Base-by-base conservation (phyloP, 805 yeast species). In the Tetrapisispora namnaoensis region DNA sequence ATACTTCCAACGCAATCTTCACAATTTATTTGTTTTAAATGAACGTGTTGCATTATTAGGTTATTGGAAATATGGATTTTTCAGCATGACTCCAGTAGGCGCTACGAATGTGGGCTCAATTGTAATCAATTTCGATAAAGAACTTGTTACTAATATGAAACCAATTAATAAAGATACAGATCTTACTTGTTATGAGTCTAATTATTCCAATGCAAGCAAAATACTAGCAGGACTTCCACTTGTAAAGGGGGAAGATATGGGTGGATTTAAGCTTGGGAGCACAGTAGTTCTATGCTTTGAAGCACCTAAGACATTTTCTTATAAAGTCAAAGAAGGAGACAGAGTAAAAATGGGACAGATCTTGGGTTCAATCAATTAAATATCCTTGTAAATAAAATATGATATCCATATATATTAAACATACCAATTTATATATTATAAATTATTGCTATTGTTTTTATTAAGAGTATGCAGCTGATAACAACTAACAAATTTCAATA, bases 31-130 rank as follows among this genome's bases (percentile, higher is more conserved):
- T 64, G 86, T 91, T 4, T 71, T 93, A 56, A 93, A 93, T 64
- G 99, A 93, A 69, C 77, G 99, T 58, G 99, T 93, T 3, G 95
- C 99, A 0, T 70, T 93, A 45, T 75, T 93, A 49, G 99, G 99
- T 1, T 82, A 87, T 60, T 93, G 99, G 99, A 86, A 85, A 63
- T 77, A 93, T 64, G 99, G 99, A 0, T 93, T 93, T 59, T 93
- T 93, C 70, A 83, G 95, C 55, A 93, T 93, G 99, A 91, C 96
- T 0, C 97, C 99, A 0, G 99, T 93, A 13, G 99, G 99, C 14
- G 99, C 99, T 22, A 93, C 99, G 2, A 93, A 93, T 68, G 99
- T 93, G 30, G 99, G 99, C 6, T 84, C 95, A 59, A 93, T 93
- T 55, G 82, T 84, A 51, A 76, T 93, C 55, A 88, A 90, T 62